These are phyloP conservation scores for Verticillium nubilum DNA, from an alignment of 2,329 filamentous ascomycete species.

Conservation along the genomic window DNA sequence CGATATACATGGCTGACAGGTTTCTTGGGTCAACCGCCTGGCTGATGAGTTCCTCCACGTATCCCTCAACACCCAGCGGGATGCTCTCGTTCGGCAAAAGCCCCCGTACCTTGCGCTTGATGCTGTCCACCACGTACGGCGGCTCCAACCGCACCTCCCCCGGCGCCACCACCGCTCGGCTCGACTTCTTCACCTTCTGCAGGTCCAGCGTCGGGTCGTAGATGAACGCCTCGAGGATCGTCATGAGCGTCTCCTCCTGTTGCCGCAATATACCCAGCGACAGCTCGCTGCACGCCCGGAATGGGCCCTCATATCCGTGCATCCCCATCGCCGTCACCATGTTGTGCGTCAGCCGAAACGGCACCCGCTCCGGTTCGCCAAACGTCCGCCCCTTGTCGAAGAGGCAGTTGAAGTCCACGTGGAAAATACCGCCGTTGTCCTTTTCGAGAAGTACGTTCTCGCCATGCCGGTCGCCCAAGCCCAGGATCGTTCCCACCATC, in stretches of 20 bases:
- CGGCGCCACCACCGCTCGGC: constrained; percentile 28
- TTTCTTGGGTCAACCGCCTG: constrained; percentile 78
- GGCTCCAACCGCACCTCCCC: constrained; percentile 46
- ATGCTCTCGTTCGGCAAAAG: constrained; percentile 83
- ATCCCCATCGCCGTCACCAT: constrained; percentile 98
- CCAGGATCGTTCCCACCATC: constrained; percentile 96
- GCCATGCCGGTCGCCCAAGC: constrained; percentile 88
- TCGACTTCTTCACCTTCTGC: constrained; percentile 64
- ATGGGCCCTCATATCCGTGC: constrained; percentile 89
- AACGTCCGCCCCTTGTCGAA: constrained; percentile 98
- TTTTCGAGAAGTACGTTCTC: constrained; percentile 97
- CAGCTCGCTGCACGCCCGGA: constrained; percentile 84
- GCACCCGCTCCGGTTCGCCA: constrained; percentile 87
- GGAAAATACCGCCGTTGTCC: constrained; percentile 86
- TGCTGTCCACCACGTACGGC: constrained; percentile 79
- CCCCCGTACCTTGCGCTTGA: constrained; percentile 80
- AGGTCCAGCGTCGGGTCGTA: constrained; percentile 96
- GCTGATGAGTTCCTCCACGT: constrained; percentile 91
- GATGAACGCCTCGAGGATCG: constrained; percentile 92
- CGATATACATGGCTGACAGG: constrained; percentile 92
- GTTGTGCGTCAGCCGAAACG: constrained; percentile 96
- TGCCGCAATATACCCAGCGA: constrained; percentile 79
- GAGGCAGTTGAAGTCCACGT: constrained; percentile 99
- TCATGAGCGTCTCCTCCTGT: constrained; percentile 95
- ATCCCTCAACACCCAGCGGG: constrained; percentile 88